Evolutionary conservation across 768 basidiomycete genomes (phyloP).

Genomic region (Leccinellum rugosiceps): DNA sequence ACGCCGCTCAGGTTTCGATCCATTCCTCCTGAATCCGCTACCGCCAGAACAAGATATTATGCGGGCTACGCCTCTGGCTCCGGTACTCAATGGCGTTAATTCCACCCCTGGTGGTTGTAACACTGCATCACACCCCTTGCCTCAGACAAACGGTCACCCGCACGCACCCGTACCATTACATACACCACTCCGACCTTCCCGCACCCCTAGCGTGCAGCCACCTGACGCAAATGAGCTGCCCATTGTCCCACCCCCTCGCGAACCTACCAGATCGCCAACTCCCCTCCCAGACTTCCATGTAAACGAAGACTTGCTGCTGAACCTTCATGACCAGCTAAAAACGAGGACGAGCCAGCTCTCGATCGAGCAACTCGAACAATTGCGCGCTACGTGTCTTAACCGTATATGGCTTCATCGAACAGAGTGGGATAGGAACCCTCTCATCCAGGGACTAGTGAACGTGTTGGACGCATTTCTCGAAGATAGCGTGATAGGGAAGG

Average conservation of each 20-base stretch:
- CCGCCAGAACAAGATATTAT: constrained; percentile 31
- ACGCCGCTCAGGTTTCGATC: constrained; percentile 45
- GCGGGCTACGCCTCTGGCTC: constrained; percentile 20
- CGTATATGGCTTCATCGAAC: constrained; percentile 77
- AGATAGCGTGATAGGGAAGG: constrained; percentile 45
- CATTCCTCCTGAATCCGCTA: constrained; percentile 52
- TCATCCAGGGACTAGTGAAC: constrained; percentile 57
- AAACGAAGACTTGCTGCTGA: constrained; percentile 44
- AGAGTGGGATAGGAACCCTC: constrained; percentile 77
- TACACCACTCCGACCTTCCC: neutral
- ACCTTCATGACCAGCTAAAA: constrained; percentile 49
- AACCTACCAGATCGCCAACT: constrained; percentile 59
- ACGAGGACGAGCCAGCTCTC: constrained; percentile 57
- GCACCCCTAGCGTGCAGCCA: constrained; percentile 6
- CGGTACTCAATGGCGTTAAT: constrained; percentile 23
- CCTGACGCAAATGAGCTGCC: constrained; percentile 21
- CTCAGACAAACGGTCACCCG: constrained; percentile 9
- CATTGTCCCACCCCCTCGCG: constrained; percentile 22
- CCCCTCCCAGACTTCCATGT: constrained; percentile 79
- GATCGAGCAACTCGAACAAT: constrained; percentile 90
- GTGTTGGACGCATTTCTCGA: constrained; percentile 63
- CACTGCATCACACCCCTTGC: constrained; percentile 1
- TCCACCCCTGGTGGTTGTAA: constrained; percentile 1
- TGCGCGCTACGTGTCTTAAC: constrained; percentile 79
- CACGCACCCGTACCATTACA: constrained; percentile 3